Evolutionary conservation across 164 flowering plant species (phyloP), one percentile per base, ranked within the genome.

Genomic region (Berberis vulgaris): DNA sequence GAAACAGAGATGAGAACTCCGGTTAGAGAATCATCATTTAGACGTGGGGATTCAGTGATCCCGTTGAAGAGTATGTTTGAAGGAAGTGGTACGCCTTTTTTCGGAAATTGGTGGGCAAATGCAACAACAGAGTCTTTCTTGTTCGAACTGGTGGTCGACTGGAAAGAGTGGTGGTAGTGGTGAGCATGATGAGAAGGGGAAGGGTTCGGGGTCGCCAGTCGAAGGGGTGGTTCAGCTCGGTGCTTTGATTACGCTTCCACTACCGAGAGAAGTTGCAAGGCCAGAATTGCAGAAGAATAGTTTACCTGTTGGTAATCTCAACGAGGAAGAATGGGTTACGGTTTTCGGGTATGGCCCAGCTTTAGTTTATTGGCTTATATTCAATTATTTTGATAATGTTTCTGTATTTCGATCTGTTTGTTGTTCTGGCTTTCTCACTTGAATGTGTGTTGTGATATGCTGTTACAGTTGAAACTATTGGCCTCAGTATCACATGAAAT

Each of bases 301-400:
- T 59, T 67, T 86, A 43, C 88, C 91, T 49, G 73, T 74, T 0
- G 88, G 80, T 45, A 77, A 75, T 57, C 75, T 85, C 40, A 84
- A 83, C 46, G 96, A 88, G 72, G 96, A 89, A 70, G 96, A 86
- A 65, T 95, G 99, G 97, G 91, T 89, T 63, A 95, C 99, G 62
- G 96, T 89, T 69, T 95, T 83, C 74, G 97, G 99, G 96, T 95
- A 85, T 64, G 64, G 9, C 1, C 3, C 58, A 55, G 6, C 41
- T 4, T 38, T 7, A 12, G 10, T 52, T 52, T 52, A 52, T 10
- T 26, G 26, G 26, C 26, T 26, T 26, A 26, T 26, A 26, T 26
- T 26, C 26, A 26, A 26, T 26, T 26, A 26, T 26, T 26, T 26
- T 26, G 26, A 26, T 26, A 26, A 26, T 26, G 26, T 26, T 26